A percentile compares a stretch with the other conserved stretches of the same genome.
phyloP scores from a whole-genome alignment of 306 rosid species.

The Begonia loranthoides region DNA sequence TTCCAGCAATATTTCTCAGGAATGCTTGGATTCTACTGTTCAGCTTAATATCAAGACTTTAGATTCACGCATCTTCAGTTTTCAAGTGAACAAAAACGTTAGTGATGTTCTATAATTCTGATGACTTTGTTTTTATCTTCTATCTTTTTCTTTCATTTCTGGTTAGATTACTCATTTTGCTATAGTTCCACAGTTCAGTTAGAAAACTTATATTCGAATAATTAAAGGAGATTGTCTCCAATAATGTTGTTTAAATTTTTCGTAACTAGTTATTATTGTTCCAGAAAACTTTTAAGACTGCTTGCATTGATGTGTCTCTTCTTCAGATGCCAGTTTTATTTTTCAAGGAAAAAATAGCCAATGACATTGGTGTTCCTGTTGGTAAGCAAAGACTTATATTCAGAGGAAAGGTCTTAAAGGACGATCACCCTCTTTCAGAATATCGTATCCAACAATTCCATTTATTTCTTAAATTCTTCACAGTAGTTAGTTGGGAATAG shows the following conservation, averaged over 20 bases:
- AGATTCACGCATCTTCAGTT: conserved; percentile 59
- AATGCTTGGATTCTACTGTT: conserved; percentile 50
- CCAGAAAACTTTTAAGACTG: background rate
- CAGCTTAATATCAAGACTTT: conserved; percentile 86
- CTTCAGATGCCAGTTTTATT: conserved; percentile 65
- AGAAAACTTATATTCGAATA: background rate
- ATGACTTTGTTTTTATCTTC: conserved; percentile 2
- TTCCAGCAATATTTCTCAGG: conserved; percentile 28
- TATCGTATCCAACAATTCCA: conserved; percentile 65
- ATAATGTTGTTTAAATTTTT: background rate
- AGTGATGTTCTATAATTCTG: conserved; percentile 8
- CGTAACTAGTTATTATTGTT: too few relatives aligned
- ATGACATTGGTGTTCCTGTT: conserved; percentile 68
- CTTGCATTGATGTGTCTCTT: background rate
- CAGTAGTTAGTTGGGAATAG: background rate
- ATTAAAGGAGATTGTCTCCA: background rate
- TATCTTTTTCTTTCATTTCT: background rate
- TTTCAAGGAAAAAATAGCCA: conserved; percentile 84
- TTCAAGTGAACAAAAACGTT: conserved; percentile 73
- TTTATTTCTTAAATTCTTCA: background rate
- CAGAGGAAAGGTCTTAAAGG: conserved; percentile 94
- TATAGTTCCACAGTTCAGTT: background rate
- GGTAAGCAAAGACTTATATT: conserved; percentile 82
- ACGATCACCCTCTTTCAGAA: conserved; percentile 65
- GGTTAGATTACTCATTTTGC: background rate